phyloP scores from a whole-genome alignment of 2,329 filamentous ascomycete genomes.

The Penicillium sp. region DNA sequence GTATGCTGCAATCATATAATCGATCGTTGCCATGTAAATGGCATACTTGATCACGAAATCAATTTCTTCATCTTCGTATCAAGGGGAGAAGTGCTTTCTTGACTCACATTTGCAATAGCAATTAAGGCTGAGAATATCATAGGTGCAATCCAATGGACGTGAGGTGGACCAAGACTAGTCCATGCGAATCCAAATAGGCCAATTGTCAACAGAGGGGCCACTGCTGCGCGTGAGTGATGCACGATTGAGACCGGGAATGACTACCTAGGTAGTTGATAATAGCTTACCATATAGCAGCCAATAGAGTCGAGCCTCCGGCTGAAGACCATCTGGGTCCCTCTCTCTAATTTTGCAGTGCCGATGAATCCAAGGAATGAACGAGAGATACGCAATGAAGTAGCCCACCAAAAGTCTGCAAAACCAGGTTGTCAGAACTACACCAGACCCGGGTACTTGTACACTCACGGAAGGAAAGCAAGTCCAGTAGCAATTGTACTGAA shows the following conservation, averaged over 20 bases:
- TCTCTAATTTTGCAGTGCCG: constrained; percentile 42
- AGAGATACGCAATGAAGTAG: constrained; percentile 57
- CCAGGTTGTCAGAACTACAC: neutral
- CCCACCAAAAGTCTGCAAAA: constrained; percentile 50
- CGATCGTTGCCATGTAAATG: constrained; percentile 65
- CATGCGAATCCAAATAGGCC: constrained; percentile 63
- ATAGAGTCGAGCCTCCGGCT: constrained; percentile 62
- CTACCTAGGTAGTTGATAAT: too few species aligned
- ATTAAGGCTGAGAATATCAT: constrained; percentile 60
- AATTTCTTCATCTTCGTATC: neutral
- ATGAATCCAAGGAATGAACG: constrained; percentile 56
- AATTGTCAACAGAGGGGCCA: constrained; percentile 57
- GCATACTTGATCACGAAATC: constrained; percentile 26
- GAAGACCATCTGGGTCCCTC: constrained; percentile 49
- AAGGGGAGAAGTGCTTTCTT: neutral
- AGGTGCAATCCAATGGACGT: constrained; percentile 60
- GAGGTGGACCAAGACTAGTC: constrained; percentile 55
- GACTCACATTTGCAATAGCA: constrained; percentile 59
- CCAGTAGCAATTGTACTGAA: constrained; percentile 53
- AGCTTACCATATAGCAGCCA: constrained; percentile 54
- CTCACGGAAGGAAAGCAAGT: constrained; percentile 55
- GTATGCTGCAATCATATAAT: constrained; percentile 67
- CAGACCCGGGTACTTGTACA: constrained; percentile 3
- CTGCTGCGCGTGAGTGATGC: constrained; percentile 20
- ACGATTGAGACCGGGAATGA: neutral